Evolutionary conservation across 257 asterid genomes (phyloP), one percentile per base, ranked within the genome.

Genomic region (Verbena officinalis): DNA sequence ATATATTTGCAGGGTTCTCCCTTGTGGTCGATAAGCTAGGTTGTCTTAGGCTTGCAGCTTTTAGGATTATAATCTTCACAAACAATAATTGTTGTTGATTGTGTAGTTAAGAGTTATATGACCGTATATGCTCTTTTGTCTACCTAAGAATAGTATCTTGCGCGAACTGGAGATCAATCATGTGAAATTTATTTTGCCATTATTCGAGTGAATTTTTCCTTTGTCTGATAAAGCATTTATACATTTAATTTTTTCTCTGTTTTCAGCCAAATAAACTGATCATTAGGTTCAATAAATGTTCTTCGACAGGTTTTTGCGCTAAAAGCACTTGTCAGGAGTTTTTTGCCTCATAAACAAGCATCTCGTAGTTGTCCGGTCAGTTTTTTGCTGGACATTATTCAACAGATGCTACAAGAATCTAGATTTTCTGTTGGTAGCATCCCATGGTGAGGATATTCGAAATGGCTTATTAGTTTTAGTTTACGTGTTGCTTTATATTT

Each of bases 271-370:
- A 65, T 57, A 58, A 54, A 38, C 17, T 8, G 65, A 56, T 55
- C 54, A 56, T 51, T 54, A 23, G 36, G 61, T 66, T 61, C 38
- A 58, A 10, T 22, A 20, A 16, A 33, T 59, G 62, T 55, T 57
- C 13, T 55, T 66, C 39, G 80, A 73, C 91, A 91, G 98, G 78
- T 88, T 65, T 91, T 74, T 88, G 95, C 88, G 77, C 91, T 91
- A 62, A 88, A 91, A 84, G 65, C 89, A 62, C 82, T 88, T 61
- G 96, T 84, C 55, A 70, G 84, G 83, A 82, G 95, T 75, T 84
- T 86, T 73, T 73, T 88, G 77, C 95, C 96, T 51, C 84, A 79
- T 66, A 70, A 77, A 57, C 73, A 71, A 59, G 64, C 75, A 23
- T 45, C 21, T 70, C 69, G 64, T 59, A 70, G 50, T 72, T 84